These are phyloP conservation scores for Fragaria nilgerrensis DNA, from an alignment of 306 rosid species.

Conservation along the genomic window DNA sequence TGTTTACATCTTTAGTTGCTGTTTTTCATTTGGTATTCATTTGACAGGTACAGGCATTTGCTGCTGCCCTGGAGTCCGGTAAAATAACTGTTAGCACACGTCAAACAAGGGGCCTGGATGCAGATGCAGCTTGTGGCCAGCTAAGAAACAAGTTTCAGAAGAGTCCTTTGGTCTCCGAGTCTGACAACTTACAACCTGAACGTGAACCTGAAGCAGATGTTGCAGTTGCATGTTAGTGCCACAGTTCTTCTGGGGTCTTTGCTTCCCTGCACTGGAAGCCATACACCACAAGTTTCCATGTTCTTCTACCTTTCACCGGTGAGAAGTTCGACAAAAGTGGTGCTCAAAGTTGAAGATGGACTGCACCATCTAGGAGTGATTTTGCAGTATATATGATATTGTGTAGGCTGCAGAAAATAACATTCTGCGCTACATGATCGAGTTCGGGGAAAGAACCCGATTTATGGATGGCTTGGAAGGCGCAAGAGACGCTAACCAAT, in stretches of 20 bases:
- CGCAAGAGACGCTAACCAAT: neutral
- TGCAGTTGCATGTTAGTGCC: constrained; percentile 55
- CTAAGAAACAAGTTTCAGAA: constrained; percentile 82
- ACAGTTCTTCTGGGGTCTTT: constrained; percentile 14
- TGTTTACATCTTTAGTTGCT: neutral
- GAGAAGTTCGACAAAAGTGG: constrained; percentile 28
- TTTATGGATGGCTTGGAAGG: neutral
- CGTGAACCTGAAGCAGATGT: constrained; percentile 42
- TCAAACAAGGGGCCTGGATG: constrained; percentile 92
- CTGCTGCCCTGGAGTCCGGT: constrained; percentile 61
- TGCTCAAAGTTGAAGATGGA: neutral
- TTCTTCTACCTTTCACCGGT: constrained; percentile 2
- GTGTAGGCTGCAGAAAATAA: neutral
- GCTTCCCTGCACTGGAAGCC: constrained; percentile 8
- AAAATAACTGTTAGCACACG: constrained; percentile 77
- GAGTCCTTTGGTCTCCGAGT: constrained; percentile 58
- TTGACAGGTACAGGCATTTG: constrained; percentile 72
- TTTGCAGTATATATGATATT: neutral
- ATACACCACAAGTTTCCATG: constrained; percentile 11
- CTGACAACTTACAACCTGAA: constrained; percentile 37
- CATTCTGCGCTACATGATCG: neutral
- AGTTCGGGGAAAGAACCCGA: neutral
- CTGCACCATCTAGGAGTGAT: neutral
- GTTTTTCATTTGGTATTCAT: constrained; percentile 11
- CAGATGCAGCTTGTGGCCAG: constrained; percentile 99